These are phyloP conservation scores for Penicillium janthinellum DNA, from an alignment of 2,329 filamentous ascomycete species.

Conservation along the genomic window DNA sequence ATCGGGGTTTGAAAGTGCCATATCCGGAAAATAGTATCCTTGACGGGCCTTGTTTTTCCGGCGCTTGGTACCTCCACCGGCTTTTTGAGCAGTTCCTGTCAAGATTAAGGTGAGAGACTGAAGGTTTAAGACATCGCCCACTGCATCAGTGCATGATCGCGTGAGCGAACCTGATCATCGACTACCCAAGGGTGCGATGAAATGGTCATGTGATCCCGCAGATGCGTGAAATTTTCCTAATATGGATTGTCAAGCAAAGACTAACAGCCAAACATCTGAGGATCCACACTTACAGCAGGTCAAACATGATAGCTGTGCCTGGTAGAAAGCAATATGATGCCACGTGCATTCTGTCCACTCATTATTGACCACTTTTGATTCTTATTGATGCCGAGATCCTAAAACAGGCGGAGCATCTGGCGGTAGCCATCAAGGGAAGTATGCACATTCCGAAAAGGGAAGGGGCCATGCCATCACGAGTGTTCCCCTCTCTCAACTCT, in stretches of 20 bases:
- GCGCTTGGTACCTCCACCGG: neutral
- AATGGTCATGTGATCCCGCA: neutral
- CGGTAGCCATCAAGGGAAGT: neutral
- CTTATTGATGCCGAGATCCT: neutral
- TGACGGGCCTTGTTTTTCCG: neutral
- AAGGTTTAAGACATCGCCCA: neutral
- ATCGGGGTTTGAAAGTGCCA: constrained; percentile 3
- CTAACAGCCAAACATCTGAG: neutral
- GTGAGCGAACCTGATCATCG: neutral
- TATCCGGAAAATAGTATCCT: neutral
- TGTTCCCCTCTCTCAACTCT: too few species aligned
- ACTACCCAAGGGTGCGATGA: neutral
- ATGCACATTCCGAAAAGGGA: neutral
- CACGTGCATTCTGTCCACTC: neutral
- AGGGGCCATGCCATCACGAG: neutral
- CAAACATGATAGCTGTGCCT: neutral
- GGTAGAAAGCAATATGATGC: neutral
- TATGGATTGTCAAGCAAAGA: neutral
- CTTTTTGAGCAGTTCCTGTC: neutral
- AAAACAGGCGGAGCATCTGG: neutral
- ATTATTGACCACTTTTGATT: neutral
- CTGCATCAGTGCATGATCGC: neutral
- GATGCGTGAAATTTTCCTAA: neutral
- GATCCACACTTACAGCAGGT: neutral
- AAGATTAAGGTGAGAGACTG: neutral